These are phyloP conservation scores for Torulaspora microellipsoides DNA, from an alignment of 805 yeast species.

Conservation along the genomic window DNA sequence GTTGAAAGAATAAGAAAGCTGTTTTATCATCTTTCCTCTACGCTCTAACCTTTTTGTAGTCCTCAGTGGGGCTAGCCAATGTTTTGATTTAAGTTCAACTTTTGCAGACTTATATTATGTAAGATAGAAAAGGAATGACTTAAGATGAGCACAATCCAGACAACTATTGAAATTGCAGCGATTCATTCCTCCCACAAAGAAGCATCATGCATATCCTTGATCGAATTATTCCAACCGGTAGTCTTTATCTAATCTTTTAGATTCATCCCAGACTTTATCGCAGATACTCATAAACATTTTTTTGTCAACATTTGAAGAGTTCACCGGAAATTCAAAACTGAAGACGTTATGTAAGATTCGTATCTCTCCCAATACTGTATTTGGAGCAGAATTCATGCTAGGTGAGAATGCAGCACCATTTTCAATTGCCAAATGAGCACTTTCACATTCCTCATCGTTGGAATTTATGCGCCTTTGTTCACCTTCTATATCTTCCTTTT, in stretches of 20 bases:
- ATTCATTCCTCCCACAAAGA: no score
- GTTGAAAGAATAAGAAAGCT: no score
- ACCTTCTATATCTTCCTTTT: background rate
- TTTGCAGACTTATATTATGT: no score
- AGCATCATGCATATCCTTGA: no score
- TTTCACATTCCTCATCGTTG: slow-evolving; percentile 17
- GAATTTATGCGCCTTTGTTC: background rate
- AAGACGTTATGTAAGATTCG: slow-evolving; percentile 25
- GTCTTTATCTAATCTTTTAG: slow-evolving; percentile 10
- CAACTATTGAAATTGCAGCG: no score
- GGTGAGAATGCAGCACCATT: slow-evolving; percentile 23
- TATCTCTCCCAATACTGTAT: slow-evolving; percentile 25
- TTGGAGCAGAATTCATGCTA: slow-evolving; percentile 1
- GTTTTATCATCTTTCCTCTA: no score
- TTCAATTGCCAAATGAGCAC: slow-evolving; percentile 27
- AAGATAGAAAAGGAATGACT: no score
- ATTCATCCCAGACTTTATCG: slow-evolving; percentile 34
- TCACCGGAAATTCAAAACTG: slow-evolving; percentile 25
- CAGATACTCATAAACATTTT: slow-evolving; percentile 33
- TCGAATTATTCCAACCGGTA: background rate
- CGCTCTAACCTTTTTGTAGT: no score
- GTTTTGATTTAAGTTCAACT: no score
- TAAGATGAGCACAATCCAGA: no score
- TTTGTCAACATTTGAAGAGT: slow-evolving; percentile 24
- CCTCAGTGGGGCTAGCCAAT: no score